phyloP scores from a whole-genome alignment of 139 green algal species.

The Trebouxia sp. region DNA sequence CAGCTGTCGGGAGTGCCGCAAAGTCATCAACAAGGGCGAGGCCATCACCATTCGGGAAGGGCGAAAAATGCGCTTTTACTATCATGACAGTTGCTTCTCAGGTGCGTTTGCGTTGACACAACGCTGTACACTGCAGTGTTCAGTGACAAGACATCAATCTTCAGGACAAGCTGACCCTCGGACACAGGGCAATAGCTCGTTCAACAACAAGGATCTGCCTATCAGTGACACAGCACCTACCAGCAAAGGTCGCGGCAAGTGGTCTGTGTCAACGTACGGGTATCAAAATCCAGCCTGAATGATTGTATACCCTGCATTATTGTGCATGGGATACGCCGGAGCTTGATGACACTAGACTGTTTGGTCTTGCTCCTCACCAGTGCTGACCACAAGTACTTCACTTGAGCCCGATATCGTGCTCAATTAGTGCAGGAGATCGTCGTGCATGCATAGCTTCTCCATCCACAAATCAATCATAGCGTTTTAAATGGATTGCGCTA shows the following conservation, averaged over 20 bases:
- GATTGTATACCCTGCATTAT: background rate
- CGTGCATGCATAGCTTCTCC: no score
- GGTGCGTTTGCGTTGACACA: background rate
- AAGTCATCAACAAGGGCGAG: conserved; percentile 22
- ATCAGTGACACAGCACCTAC: conserved; percentile 6
- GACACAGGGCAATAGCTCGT: background rate
- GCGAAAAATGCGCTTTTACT: conserved; percentile 20
- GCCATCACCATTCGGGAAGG: background rate
- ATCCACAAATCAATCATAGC: no score
- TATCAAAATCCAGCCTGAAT: background rate
- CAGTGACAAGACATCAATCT: background rate
- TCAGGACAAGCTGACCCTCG: conserved; percentile 16
- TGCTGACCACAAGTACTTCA: no score
- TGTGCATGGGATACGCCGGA: no score
- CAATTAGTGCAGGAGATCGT: no score
- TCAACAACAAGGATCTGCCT: background rate
- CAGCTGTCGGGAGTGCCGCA: conserved; percentile 7
- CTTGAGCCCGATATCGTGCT: no score
- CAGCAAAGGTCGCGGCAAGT: conserved; percentile 18
- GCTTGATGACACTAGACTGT: no score
- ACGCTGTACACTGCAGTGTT: background rate
- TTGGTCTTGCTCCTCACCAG: no score
- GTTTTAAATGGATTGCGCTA: no score
- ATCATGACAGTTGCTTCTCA: conserved; percentile 19
- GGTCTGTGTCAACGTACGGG: background rate